phyloP scores from a whole-genome alignment of 2,329 filamentous ascomycete genomes.

The Periconia sp. region DNA sequence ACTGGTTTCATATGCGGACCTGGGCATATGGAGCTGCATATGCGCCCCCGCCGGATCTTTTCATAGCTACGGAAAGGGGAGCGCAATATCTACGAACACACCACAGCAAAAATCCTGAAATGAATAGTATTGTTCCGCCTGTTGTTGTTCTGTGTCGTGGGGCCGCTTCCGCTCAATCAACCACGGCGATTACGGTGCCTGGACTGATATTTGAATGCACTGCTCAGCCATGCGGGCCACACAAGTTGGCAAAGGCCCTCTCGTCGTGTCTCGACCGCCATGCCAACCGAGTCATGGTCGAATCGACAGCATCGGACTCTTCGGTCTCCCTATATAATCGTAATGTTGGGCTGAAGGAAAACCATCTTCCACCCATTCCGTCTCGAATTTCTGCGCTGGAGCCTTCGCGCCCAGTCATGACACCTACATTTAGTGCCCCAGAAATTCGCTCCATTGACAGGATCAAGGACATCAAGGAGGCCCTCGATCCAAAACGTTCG shows the following conservation, averaged over 20 bases:
- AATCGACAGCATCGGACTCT: slow-evolving; percentile 13
- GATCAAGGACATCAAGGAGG: slow-evolving; percentile 19
- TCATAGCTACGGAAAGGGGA: slow-evolving; percentile 35
- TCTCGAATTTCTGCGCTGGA: slow-evolving; percentile 10
- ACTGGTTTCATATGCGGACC: slow-evolving; percentile 39
- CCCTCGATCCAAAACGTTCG: slow-evolving; percentile 16
- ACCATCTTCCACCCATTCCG: slow-evolving; percentile 16
- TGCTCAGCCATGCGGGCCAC: slow-evolving; percentile 40
- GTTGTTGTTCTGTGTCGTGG: slow-evolving; percentile 36
- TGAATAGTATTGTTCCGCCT: slow-evolving; percentile 25
- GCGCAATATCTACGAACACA: slow-evolving; percentile 31
- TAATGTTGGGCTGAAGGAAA: slow-evolving; percentile 31
- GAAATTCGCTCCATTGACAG: slow-evolving; percentile 25
- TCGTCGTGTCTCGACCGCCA: slow-evolving; percentile 37
- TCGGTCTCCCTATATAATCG: background rate
- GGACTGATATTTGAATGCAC: slow-evolving; percentile 40
- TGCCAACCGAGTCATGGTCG: slow-evolving; percentile 18
- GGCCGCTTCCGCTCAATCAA: slow-evolving; percentile 38
- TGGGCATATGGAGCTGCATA: slow-evolving; percentile 16
- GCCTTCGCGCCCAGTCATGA: slow-evolving; percentile 25
- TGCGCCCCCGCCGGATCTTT: slow-evolving; percentile 23
- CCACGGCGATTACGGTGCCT: slow-evolving; percentile 36
- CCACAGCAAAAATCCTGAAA: slow-evolving; percentile 22
- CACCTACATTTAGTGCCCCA: slow-evolving; percentile 33
- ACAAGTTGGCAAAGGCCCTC: slow-evolving; percentile 41